Conservation (phyloP, 441 rosid species). For the Bocquillonia castaneifolia region DNA sequence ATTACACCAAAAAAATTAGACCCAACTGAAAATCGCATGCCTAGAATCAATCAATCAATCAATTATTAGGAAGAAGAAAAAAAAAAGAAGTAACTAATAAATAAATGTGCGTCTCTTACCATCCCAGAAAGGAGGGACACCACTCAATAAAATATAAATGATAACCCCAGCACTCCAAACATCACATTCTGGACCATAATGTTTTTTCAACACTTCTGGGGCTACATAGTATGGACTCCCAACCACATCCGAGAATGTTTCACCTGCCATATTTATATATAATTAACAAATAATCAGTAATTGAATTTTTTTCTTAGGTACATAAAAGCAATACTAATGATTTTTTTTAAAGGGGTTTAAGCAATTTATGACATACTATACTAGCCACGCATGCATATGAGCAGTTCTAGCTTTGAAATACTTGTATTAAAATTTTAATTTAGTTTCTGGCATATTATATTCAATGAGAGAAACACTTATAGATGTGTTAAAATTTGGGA, state of each 20-base stretch:
- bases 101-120: slow-evolving; percentile 42
- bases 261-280: slow-evolving; percentile 69
- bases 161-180: slow-evolving; percentile 99
- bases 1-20: slow-evolving; percentile 23
- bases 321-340: background rate
- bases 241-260: slow-evolving; percentile 78
- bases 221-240: slow-evolving; percentile 98
- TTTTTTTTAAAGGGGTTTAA: background rate
- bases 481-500: too few species aligned
- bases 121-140: slow-evolving; percentile 99
- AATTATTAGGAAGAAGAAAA: too few species aligned
- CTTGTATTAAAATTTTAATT: background rate
- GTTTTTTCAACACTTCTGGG: slow-evolving; percentile 83
- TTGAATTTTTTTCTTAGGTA: too few species aligned
- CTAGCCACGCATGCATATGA: background rate
- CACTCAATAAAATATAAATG: slow-evolving; percentile 74
- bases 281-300: slow-evolving; percentile 1
- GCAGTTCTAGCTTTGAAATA: background rate
- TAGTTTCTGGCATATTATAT: background rate
- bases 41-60: too few species aligned
- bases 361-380: background rate
- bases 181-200: slow-evolving; percentile 87
- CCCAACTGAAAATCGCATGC: slow-evolving; percentile 9
- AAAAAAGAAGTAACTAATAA: slow-evolving; percentile 5
- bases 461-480: too few species aligned